A percentile compares a stretch with the other conserved stretches of the same genome.
phyloP scores from a whole-genome alignment of 1,139 yeast genomes.

The Saccharomycopsis crataegensis region DNA sequence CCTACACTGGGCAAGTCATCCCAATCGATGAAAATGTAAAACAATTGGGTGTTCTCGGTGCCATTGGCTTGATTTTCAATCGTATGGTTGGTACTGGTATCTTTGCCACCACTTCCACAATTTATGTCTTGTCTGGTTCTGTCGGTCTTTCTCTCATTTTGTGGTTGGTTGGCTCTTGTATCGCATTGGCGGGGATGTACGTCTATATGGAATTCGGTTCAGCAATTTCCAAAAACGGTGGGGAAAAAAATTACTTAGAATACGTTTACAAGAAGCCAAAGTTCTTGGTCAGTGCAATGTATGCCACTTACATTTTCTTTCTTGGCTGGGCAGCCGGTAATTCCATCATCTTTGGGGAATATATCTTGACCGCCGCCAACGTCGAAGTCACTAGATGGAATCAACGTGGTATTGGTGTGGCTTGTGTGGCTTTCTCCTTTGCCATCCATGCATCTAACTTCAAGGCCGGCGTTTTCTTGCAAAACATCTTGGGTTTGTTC shows the following conservation, averaged over 20 bases:
- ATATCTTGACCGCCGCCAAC: constrained; percentile 61
- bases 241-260: constrained; percentile 79
- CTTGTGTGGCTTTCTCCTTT: constrained; percentile 66
- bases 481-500: constrained; percentile 63
- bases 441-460: constrained; percentile 55
- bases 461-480: constrained; percentile 59
- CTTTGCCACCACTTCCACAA: constrained; percentile 78
- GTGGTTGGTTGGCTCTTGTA: constrained; percentile 73
- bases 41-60: constrained; percentile 25
- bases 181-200: constrained; percentile 66
- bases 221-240: constrained; percentile 80
- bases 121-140: constrained; percentile 60
- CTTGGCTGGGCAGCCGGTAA: constrained; percentile 86
- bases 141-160: constrained; percentile 65
- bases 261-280: constrained; percentile 62
- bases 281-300: constrained; percentile 65
- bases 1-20: constrained; percentile 1
- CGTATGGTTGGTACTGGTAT: constrained; percentile 88
- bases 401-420: constrained; percentile 68
- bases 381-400: constrained; percentile 64
- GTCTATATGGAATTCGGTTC: constrained; percentile 83
- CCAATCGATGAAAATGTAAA: constrained; percentile 25
- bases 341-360: constrained; percentile 43
- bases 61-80: constrained; percentile 48
- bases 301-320: constrained; percentile 67